phyloP scores from a whole-genome alignment of 768 basidiomycete genomes.

The Hericium alpestre region DNA sequence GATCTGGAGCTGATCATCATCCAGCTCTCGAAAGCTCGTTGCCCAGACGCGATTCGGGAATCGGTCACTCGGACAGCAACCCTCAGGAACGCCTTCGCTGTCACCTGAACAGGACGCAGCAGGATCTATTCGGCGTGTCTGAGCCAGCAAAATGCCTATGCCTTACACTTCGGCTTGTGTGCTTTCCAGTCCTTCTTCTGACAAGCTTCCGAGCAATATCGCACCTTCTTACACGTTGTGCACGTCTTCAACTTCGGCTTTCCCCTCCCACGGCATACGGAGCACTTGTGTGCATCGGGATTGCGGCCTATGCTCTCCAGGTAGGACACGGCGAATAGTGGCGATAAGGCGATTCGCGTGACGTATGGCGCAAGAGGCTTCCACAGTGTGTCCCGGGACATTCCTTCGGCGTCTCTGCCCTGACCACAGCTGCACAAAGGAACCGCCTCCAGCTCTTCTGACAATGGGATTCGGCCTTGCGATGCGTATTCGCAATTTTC shows the following conservation, averaged over 20 bases:
- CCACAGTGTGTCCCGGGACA: conserved; percentile 21
- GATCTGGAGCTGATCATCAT: too few species aligned
- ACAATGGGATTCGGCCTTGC: conserved; percentile 25
- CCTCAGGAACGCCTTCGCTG: too few species aligned
- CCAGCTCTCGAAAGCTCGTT: too few species aligned
- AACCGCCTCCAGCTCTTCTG: conserved; percentile 22
- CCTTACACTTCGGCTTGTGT: conserved; percentile 24
- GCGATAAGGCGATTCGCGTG: conserved; percentile 41
- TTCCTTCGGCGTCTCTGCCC: conserved; percentile 32
- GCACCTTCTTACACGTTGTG: conserved; percentile 26
- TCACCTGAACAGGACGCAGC: too few species aligned
- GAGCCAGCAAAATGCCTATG: too few species aligned
- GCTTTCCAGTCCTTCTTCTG: conserved; percentile 38
- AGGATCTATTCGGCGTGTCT: too few species aligned
- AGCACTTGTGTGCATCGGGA: conserved; percentile 16
- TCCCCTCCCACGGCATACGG: conserved; percentile 20
- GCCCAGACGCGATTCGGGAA: too few species aligned
- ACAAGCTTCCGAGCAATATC: conserved; percentile 35
- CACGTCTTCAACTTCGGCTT: conserved; percentile 24
- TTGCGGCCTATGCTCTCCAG: conserved; percentile 27
- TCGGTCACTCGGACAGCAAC: too few species aligned
- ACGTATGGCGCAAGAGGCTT: conserved; percentile 29
- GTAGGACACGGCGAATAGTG: conserved; percentile 43
- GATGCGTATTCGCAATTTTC: conserved; percentile 35
- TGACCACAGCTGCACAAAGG: conserved; percentile 46